Evolutionary conservation across 1,284 basidiomycete species (phyloP).

Genomic region (Austroboletus novae-zelandiae): DNA sequence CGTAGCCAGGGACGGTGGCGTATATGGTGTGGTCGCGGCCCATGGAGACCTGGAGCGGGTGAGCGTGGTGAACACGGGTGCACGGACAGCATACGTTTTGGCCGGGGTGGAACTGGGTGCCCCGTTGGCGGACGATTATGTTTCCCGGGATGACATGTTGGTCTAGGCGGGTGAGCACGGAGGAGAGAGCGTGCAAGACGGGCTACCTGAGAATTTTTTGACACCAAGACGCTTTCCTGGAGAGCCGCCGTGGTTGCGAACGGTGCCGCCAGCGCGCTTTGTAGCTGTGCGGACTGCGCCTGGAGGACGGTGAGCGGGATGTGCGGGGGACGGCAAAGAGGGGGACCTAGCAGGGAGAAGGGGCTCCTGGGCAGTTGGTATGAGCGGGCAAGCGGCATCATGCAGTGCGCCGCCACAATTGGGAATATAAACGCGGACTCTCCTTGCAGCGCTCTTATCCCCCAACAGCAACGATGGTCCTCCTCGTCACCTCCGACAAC

Average conservation of each 20-base stretch:
- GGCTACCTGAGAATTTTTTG: constrained; percentile 89
- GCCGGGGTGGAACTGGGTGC: constrained; percentile 86
- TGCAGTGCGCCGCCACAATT: constrained; percentile 12
- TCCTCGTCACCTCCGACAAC: constrained; percentile 90
- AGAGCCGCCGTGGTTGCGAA: constrained; percentile 88
- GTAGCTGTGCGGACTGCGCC: constrained; percentile 87
- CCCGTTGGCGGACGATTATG: constrained; percentile 91
- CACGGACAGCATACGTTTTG: constrained; percentile 65
- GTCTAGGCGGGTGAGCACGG: constrained; percentile 46
- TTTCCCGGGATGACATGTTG: constrained; percentile 89
- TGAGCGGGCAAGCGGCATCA: constrained; percentile 38
- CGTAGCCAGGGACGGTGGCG: constrained; percentile 83
- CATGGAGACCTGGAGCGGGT: constrained; percentile 67
- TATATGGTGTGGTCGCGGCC: constrained; percentile 93
- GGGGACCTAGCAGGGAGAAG: constrained; percentile 50
- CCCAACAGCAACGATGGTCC: constrained; percentile 54
- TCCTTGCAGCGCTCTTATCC: not conserved
- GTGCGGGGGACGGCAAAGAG: constrained; percentile 1
- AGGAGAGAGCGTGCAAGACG: not conserved
- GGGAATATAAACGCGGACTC: constrained; percentile 4
- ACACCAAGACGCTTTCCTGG: constrained; percentile 89
- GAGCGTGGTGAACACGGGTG: constrained; percentile 8
- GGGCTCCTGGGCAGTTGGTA: constrained; percentile 37
- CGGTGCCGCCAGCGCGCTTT: constrained; percentile 90
- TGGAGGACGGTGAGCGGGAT: constrained; percentile 16